These are phyloP conservation scores for Aureobasidium sp. DNA, from an alignment of 2,329 filamentous ascomycete species.

Conservation along the genomic window DNA sequence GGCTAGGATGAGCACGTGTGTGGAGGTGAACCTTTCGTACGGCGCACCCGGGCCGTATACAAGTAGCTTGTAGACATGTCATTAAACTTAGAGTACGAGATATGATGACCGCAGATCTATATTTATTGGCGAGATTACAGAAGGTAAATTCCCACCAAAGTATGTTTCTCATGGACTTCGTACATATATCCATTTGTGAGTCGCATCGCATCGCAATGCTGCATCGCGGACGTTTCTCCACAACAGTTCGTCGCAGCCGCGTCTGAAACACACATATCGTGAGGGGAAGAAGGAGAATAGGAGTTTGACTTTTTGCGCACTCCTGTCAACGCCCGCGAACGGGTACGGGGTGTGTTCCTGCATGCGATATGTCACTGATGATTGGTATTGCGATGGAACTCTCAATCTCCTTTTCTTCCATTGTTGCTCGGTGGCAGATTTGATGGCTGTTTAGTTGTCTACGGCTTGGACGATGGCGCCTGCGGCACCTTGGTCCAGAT, in stretches of 20 bases:
- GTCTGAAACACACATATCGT: neutral
- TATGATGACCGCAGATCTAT: neutral
- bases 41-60: neutral
- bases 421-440: neutral
- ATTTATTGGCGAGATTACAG: neutral
- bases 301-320: neutral
- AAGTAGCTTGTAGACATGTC: neutral
- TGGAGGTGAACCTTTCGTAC: neutral
- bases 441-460: constrained; percentile 20
- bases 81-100: neutral
- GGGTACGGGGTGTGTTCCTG: neutral
- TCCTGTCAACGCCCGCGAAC: neutral
- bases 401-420: neutral
- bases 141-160: neutral
- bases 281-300: neutral
- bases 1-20: neutral
- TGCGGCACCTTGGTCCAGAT: constrained; percentile 35
- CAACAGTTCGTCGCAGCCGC: neutral
- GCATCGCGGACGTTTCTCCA: neutral
- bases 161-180: neutral
- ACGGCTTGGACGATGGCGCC: constrained; percentile 29
- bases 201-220: neutral
- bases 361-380: neutral
- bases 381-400: neutral
- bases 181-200: neutral